Conservation (phyloP, 139 green algal species). For the Chlorella sp. region DNA sequence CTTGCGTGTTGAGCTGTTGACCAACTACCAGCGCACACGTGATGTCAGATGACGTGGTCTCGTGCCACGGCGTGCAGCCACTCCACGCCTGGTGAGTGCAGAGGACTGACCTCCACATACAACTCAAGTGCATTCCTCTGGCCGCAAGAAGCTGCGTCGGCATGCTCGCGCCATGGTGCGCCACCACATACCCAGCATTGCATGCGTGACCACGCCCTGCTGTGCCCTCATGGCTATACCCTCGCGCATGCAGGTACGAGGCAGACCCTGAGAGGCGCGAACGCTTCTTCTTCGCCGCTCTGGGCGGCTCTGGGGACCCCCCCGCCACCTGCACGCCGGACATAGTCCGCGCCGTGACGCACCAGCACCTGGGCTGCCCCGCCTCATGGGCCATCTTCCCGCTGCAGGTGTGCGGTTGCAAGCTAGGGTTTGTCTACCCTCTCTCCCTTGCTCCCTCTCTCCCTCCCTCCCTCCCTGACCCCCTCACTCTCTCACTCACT, state of each 20-base stretch:
- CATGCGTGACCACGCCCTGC: neutral
- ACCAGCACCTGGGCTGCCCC: constrained; percentile 80
- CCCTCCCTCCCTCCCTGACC: too few relatives aligned
- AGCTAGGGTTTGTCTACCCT: too few relatives aligned
- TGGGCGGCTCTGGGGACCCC: constrained; percentile 29
- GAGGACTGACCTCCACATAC: neutral
- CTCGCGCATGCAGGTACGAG: constrained; percentile 60
- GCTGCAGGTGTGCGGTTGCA: constrained; percentile 66
- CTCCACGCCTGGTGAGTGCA: constrained; percentile 68
- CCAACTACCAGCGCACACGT: constrained; percentile 39
- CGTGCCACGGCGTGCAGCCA: constrained; percentile 90
- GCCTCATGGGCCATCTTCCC: constrained; percentile 83
- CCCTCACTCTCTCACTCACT: too few relatives aligned
- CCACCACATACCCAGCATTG: neutral
- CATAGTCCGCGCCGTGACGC: constrained; percentile 69
- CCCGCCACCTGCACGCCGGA: constrained; percentile 63
- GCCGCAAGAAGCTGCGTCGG: too few relatives aligned
- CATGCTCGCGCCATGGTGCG: too few relatives aligned
- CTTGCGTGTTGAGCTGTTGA: too few relatives aligned
- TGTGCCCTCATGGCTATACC: neutral
- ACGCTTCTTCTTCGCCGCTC: constrained; percentile 65
- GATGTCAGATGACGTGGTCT: constrained; percentile 69
- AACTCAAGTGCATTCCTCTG: neutral
- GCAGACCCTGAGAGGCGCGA: constrained; percentile 62
- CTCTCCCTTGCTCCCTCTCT: too few relatives aligned